Evolutionary conservation across 371 early-diverging fungal genomes (phyloP).

Genomic region (Mucor racemosus): DNA sequence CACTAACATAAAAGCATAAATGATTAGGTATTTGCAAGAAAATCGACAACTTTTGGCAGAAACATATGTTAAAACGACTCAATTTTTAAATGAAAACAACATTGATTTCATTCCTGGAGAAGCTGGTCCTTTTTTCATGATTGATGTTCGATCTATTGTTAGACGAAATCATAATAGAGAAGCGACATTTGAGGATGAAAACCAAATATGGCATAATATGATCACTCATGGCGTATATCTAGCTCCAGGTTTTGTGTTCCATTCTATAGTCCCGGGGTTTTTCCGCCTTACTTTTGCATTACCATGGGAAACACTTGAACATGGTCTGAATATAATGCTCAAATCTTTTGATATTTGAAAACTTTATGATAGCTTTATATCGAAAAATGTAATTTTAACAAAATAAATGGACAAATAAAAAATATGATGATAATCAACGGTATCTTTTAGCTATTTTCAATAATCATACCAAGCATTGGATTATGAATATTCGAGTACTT

Average conservation of each 20-base stretch:
- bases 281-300: constrained; percentile 57
- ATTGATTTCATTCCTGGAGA: constrained; percentile 63
- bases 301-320: constrained; percentile 22
- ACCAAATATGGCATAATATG: constrained; percentile 41
- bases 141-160: constrained; percentile 35
- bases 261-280: constrained; percentile 61
- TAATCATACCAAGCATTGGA: too few relatives aligned
- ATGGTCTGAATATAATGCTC: constrained; percentile 17
- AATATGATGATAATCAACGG: too few relatives aligned
- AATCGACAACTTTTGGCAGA: constrained; percentile 63
- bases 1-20: background rate
- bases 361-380: too few relatives aligned
- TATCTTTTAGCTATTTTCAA: too few relatives aligned
- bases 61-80: constrained; percentile 46
- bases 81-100: constrained; percentile 43
- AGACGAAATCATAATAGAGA: background rate
- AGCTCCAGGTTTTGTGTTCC: constrained; percentile 69
- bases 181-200: constrained; percentile 42
- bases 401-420: too few relatives aligned
- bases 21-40: constrained; percentile 48
- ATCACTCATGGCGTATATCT: constrained; percentile 64
- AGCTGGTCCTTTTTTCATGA: constrained; percentile 74
- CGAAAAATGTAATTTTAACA: too few relatives aligned
- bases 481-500: too few relatives aligned
- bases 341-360: background rate